Evolutionary conservation across 192 early-diverging fungal genomes (phyloP).

Genomic region (Paraglomus occultum): DNA sequence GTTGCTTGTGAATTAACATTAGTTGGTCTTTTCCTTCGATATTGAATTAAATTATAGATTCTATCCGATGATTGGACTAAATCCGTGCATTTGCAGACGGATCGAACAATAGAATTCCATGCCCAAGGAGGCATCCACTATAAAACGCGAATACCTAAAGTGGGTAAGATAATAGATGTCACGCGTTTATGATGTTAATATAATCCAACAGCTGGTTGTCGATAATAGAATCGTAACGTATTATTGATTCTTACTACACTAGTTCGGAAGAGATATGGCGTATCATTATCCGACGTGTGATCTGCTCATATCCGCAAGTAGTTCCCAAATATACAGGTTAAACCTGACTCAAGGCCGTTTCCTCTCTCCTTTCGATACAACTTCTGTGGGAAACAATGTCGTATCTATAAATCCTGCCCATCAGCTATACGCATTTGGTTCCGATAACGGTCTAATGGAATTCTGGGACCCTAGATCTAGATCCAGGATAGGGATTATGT

Average conservation of each 20-base stretch:
- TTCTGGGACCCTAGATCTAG: slow-evolving; percentile 93
- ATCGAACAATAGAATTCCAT: slow-evolving; percentile 91
- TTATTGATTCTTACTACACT: neutral
- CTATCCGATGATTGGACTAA: slow-evolving; percentile 99
- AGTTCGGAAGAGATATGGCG: slow-evolving; percentile 86
- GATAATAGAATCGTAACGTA: too few relatives aligned
- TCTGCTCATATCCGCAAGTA: slow-evolving; percentile 76
- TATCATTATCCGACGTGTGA: slow-evolving; percentile 95
- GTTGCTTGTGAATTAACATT: neutral
- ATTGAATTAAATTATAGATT: slow-evolving; percentile 43
- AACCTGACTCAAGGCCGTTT: slow-evolving; percentile 95
- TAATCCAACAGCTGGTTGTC: neutral
- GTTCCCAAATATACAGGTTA: slow-evolving; percentile 81
- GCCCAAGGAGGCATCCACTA: slow-evolving; percentile 95
- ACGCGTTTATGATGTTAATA: neutral
- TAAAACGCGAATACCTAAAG: slow-evolving; percentile 87
- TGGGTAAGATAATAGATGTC: slow-evolving; percentile 19
- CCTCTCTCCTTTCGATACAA: slow-evolving; percentile 66
- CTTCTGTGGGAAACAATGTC: slow-evolving; percentile 65
- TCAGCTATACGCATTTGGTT: slow-evolving; percentile 89
- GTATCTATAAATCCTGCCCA: slow-evolving; percentile 86
- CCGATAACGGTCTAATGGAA: slow-evolving; percentile 82
- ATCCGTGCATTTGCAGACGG: slow-evolving; percentile 84
- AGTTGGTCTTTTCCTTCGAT: neutral
- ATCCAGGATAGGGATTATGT: slow-evolving; percentile 70